Evolutionary conservation across 169 alveolate species (phyloP).

Genomic region (Babesia caballi): DNA sequence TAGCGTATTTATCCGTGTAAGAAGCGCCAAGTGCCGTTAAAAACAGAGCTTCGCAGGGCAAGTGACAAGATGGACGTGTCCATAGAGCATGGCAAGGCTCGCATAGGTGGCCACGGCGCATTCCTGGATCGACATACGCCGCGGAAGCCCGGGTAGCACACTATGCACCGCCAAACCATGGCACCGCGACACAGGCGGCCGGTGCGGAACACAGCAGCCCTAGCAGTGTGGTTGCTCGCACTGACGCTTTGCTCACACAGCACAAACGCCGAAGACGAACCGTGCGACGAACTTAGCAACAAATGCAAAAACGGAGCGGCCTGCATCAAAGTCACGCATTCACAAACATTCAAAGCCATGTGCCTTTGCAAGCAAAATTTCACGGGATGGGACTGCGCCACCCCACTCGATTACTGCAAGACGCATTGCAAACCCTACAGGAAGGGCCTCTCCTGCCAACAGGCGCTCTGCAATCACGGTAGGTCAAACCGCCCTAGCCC

Average conservation of each 20-base stretch:
- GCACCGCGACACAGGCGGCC: no score
- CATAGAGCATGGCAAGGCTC: no score
- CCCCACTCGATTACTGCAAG: constrained; percentile 48
- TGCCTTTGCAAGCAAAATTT: constrained; percentile 55
- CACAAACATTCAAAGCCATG: not conserved
- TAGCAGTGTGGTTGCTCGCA: no score
- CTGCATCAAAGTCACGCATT: constrained; percentile 18
- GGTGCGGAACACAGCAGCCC: no score
- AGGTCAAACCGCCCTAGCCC: not conserved
- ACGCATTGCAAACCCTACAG: constrained; percentile 52
- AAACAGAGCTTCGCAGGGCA: no score
- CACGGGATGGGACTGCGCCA: constrained; percentile 67
- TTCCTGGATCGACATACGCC: no score
- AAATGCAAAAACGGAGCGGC: constrained; percentile 37
- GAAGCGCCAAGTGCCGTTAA: no score
- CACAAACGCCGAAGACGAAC: constrained; percentile 2
- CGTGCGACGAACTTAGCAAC: constrained; percentile 30
- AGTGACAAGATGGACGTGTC: no score
- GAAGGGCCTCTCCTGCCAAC: constrained; percentile 45
- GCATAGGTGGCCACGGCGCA: no score
- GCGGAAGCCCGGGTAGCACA: no score
- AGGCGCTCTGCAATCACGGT: constrained; percentile 65
- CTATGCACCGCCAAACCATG: no score
- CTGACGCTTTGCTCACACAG: not conserved
- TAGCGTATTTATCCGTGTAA: no score